Base-by-base conservation (phyloP, 345 rosid species). In the Citrus maxima region DNA sequence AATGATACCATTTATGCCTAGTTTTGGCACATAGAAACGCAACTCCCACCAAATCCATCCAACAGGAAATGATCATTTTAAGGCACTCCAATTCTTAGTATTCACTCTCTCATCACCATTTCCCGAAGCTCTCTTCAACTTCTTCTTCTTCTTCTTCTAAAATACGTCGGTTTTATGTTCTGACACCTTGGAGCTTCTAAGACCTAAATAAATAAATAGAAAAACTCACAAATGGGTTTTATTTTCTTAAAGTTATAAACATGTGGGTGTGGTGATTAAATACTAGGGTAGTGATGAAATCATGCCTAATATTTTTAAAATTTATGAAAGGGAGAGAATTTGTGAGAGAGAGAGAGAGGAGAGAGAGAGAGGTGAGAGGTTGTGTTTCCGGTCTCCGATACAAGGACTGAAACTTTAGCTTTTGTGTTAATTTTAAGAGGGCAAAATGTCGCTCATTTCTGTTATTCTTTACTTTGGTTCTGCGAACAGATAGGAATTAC, bases 201-300 rank as follows among this genome's bases (percentile, higher is more conserved):
- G 74, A 80, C 65, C 51, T 67, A 38, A 75, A 37, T 77, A 75
- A 69, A 84, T 70, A 42, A 79, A 54, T 54, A 54, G 6, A 54
- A 65, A 71, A 55, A 69, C 40, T n/a, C 54, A 73, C 59, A 79
- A 70, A 73, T 72, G 89, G 88, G 78, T 82, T 82, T 88, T 76
- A 80, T 84, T 88, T 86, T 82, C 84, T 86, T 67, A 87, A 87
- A 89, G 88, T 80, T 83, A 87, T 82, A 80, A 74, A 84, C 93
- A 90, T 89, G 94, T 91, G 95, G 90, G 83, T 80, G 80, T 85
- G 85, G 85, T 77, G 88, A 70, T 83, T 89, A 89, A 84, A 90
- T 88, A 88, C 87, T 77, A 76, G 79, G 81, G 88, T 84, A 87
- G 86, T 88, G 94, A 84, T 85, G 92, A 91, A 88, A 88, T 88